These are phyloP conservation scores for Pleodorina starrii DNA, from an alignment of 139 green algal genomes.

Conservation along the genomic window DNA sequence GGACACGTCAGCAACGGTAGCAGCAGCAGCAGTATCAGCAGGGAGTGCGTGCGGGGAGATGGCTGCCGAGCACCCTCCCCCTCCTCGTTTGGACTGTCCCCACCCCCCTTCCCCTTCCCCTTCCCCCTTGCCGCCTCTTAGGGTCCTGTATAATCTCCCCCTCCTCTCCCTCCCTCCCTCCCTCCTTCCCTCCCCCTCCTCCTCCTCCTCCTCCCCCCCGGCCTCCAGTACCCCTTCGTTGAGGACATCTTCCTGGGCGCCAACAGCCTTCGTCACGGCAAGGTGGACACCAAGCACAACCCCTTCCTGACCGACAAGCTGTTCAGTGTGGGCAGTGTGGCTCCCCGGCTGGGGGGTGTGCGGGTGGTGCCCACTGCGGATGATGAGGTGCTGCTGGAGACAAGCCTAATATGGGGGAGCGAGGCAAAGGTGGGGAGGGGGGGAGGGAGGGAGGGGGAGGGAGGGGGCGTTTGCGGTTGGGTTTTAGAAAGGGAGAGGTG, in stretches of 20 bases:
- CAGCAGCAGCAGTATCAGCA: too few relatives aligned
- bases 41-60: too few relatives aligned
- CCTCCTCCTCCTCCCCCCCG: neutral
- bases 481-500: neutral
- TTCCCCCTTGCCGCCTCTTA: too few relatives aligned
- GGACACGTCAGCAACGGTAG: too few relatives aligned
- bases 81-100: neutral
- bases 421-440: neutral
- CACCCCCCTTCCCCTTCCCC: too few relatives aligned
- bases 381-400: constrained; percentile 65
- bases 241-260: constrained; percentile 69
- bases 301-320: constrained; percentile 46
- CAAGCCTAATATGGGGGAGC: constrained; percentile 55
- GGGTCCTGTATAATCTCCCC: too few relatives aligned
- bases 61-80: too few relatives aligned
- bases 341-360: constrained; percentile 37
- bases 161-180: neutral
- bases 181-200: neutral
- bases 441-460: neutral
- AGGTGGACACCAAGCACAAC: constrained; percentile 20
- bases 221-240: constrained; percentile 48
- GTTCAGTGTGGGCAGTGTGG: constrained; percentile 22
- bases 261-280: constrained; percentile 50
- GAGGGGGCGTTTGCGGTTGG: too few relatives aligned
- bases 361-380: constrained; percentile 52